phyloP scores from a whole-genome alignment of 257 asterid species.

The Solanum pimpinellifolium region DNA sequence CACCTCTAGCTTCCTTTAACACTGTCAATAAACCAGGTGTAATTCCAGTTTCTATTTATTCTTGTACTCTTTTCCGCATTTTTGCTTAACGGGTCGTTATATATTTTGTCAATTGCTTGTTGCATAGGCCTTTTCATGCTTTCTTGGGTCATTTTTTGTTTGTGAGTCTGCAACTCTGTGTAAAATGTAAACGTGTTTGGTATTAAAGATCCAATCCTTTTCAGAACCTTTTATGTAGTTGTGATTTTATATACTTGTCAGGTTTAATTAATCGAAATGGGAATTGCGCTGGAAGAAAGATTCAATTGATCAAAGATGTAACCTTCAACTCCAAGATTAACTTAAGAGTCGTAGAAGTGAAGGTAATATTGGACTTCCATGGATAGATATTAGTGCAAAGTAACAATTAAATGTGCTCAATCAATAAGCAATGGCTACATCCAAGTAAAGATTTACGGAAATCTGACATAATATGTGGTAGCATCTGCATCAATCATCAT shows the following conservation, averaged over 20 bases:
- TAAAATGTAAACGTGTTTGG: not conserved
- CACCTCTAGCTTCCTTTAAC: not conserved
- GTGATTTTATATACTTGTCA: not conserved
- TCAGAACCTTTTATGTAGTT: not conserved
- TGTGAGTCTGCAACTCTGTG: not conserved
- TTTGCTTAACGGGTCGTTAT: not conserved
- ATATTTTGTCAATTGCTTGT: not conserved
- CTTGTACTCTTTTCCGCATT: not conserved
- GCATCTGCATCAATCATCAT: not conserved
- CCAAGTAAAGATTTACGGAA: not conserved
- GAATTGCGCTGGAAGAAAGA: conserved; percentile 3
- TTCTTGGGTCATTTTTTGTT: not conserved
- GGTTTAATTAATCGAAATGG: conserved; percentile 1
- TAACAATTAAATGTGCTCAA: not conserved
- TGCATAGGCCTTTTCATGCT: not conserved
- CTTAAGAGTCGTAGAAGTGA: conserved; percentile 12
- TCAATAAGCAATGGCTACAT: not conserved
- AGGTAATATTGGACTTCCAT: not conserved
- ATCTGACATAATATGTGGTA: not conserved
- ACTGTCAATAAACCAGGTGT: not conserved
- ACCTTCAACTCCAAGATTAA: conserved; percentile 8
- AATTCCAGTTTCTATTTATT: not conserved
- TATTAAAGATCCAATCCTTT: not conserved
- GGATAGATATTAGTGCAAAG: not conserved
- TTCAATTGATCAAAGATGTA: conserved; percentile 13